Evolutionary conservation across 106 monocot species (phyloP).

Genomic region (Platanthera zijinensis): DNA sequence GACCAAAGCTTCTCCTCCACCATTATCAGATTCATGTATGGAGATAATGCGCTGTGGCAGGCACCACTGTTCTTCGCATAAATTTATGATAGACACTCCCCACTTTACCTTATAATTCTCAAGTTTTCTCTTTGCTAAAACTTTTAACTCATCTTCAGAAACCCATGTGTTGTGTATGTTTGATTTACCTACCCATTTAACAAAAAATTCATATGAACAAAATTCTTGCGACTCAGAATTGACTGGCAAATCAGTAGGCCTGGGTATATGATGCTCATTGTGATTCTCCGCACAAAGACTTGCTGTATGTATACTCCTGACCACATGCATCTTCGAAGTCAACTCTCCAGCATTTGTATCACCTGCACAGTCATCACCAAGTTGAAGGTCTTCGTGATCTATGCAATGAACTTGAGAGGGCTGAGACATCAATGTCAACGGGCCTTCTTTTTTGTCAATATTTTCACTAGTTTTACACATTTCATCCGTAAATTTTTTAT

Average conservation of each 20-base stretch:
- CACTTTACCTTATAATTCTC: slow-evolving; percentile 91
- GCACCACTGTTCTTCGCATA: slow-evolving; percentile 78
- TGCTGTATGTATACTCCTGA: slow-evolving; percentile 1
- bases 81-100: slow-evolving; percentile 59
- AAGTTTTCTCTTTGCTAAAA: slow-evolving; percentile 77
- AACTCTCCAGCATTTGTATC: slow-evolving; percentile 3
- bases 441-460: slow-evolving; percentile 1
- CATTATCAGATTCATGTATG: slow-evolving; percentile 37
- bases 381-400: slow-evolving; percentile 1
- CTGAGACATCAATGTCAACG: background rate
- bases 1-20: slow-evolving; percentile 60
- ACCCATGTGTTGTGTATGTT: slow-evolving; percentile 90
- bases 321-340: slow-evolving; percentile 1
- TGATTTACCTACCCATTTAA: slow-evolving; percentile 90
- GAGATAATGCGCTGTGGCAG: slow-evolving; percentile 69
- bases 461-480: slow-evolving; percentile 4
- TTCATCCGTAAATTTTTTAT: slow-evolving; percentile 7
- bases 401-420: background rate
- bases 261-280: background rate
- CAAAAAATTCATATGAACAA: slow-evolving; percentile 66
- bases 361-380: slow-evolving; percentile 7
- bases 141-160: slow-evolving; percentile 63
- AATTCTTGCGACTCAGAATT: slow-evolving; percentile 1
- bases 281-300: background rate
- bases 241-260: slow-evolving; percentile 5